Conservation (phyloP, 371 early-diverging fungal genomes). For the Apophysomyces sp. region DNA sequence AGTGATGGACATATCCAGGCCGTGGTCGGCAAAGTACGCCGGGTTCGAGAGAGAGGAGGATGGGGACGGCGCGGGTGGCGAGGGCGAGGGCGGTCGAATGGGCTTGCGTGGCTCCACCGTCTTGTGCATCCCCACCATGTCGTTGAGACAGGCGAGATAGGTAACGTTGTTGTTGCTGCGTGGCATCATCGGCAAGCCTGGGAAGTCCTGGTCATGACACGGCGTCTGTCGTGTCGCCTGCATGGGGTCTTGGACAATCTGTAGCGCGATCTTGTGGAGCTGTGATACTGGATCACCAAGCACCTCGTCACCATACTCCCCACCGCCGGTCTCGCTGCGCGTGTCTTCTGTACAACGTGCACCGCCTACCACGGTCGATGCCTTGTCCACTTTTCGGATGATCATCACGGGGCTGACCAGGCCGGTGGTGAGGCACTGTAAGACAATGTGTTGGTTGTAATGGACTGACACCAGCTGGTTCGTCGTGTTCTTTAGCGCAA, state of each 20-base stretch:
- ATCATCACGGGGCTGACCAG: slow-evolving; percentile 74
- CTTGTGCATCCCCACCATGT: slow-evolving; percentile 76
- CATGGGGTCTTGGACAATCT: slow-evolving; percentile 55
- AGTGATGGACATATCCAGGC: slow-evolving; percentile 1
- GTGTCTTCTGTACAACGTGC: slow-evolving; percentile 12
- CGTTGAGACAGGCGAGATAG: slow-evolving; percentile 76
- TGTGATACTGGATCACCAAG: slow-evolving; percentile 78
- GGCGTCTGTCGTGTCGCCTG: slow-evolving; percentile 3
- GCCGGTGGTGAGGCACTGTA: slow-evolving; percentile 75
- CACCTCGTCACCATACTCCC: slow-evolving; percentile 41
- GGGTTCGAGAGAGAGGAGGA: not conserved
- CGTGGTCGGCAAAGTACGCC: not conserved
- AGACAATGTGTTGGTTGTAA: slow-evolving; percentile 75
- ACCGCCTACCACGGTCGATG: slow-evolving; percentile 65
- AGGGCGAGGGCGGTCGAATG: not conserved
- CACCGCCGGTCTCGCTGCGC: slow-evolving; percentile 6
- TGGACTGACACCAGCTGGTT: slow-evolving; percentile 28
- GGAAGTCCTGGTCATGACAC: not conserved
- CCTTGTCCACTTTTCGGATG: slow-evolving; percentile 73
- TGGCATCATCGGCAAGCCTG: slow-evolving; percentile 23
- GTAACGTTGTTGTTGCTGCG: slow-evolving; percentile 51
- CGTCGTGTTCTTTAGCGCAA: slow-evolving; percentile 19
- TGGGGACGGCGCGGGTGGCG: not conserved
- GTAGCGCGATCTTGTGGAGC: slow-evolving; percentile 88
- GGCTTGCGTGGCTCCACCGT: slow-evolving; percentile 59